Evolutionary conservation across 2,329 filamentous ascomycete species (phyloP), one percentile per base, ranked within the genome.

Genomic region (Fusarium pseudocircinatum): DNA sequence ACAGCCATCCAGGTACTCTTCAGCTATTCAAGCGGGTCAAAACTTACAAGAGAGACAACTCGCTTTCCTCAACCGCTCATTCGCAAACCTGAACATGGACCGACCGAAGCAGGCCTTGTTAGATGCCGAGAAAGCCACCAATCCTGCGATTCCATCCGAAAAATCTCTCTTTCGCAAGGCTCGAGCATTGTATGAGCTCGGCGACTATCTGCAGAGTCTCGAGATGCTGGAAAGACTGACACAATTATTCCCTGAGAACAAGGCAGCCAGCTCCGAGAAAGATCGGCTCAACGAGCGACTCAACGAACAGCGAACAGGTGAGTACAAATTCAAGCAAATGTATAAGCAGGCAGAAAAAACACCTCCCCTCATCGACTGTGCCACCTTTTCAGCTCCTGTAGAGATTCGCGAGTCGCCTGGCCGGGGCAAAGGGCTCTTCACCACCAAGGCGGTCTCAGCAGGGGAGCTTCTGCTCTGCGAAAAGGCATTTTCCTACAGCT

Each of bases 381-480:
- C 54, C 13, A 63, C 43, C 12, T 63, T 60, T 22, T 63, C 36
- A 26, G 39, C 32, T 14, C 43, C 28, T 9, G 28, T 63, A 16
- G 43, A 60, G 16, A 60, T 63, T 7, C 43, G 54, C 9, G 20
- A 63, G 36, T 60, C 60, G 7, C 54, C 53, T 42, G 36, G 54
- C 9, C 30, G 43, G 4, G 60, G 60, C 1, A 60, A 63, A 60
- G 53, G 53, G 10, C 60, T 63, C 9, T 63, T 63, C 4, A 63
- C 54, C 2, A 63, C 60, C 36, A 63, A 15, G 39, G 54, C 32
- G 1, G 43, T 63, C 32, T 42, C 24, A 2, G 36, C 54, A 0
- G 60, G 60, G 9, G 54, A 60, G 5, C 54, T 60, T 40, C 36
- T 63, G 14, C 60, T 63, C 7, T 63, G 54, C 20, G 28, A 63